Conservation (phyloP, 2,329 filamentous ascomycete genomes). For the Hymenoscyphus fructigenus region DNA sequence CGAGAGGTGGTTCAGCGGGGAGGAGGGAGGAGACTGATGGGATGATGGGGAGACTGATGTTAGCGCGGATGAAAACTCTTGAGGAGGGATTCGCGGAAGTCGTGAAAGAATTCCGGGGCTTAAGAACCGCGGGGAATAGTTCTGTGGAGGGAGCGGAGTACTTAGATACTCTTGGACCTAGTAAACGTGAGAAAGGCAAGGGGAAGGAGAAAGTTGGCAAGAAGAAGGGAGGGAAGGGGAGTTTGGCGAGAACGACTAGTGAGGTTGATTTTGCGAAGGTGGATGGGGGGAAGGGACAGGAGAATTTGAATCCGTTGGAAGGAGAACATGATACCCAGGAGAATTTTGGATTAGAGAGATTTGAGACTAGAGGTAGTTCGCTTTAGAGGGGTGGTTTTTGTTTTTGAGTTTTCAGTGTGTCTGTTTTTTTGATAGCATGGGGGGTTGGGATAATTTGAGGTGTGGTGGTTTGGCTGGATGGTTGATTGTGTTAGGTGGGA, state of each 20-base stretch:
- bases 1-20: slow-evolving; percentile 41
- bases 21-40: slow-evolving; percentile 55
- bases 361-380: slow-evolving; percentile 27
- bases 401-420: not conserved
- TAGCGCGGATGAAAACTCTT: slow-evolving; percentile 88
- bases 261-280: slow-evolving; percentile 21
- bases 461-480: not conserved
- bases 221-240: slow-evolving; percentile 11
- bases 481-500: not conserved
- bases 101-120: slow-evolving; percentile 64
- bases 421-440: not conserved
- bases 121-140: slow-evolving; percentile 34
- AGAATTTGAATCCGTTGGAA: not conserved
- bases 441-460: not conserved
- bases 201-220: slow-evolving; percentile 15
- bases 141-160: slow-evolving; percentile 22
- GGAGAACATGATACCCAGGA: slow-evolving; percentile 16
- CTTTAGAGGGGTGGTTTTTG: slow-evolving; percentile 14
- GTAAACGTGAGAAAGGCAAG: slow-evolving; percentile 18
- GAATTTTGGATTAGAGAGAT: slow-evolving; percentile 14
- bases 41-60: slow-evolving; percentile 75
- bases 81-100: slow-evolving; percentile 89
- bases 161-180: slow-evolving; percentile 7
- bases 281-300: slow-evolving; percentile 2
- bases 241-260: slow-evolving; percentile 20